Evolutionary conservation across 73 alveolate genomes (phyloP).

Genomic region (Tetrahymena borealis): DNA sequence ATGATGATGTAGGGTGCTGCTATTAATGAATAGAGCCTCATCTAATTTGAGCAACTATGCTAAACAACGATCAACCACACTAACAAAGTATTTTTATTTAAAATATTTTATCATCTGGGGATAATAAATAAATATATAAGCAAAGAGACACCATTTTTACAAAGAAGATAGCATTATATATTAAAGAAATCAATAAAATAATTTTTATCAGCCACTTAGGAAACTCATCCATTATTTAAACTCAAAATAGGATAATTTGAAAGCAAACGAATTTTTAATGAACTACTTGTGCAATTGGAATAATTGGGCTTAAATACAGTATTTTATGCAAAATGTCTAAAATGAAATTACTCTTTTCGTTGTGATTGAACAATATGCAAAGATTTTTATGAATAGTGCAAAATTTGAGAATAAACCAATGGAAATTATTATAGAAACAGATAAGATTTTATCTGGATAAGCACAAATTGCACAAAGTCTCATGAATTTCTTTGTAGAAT

Average conservation of each 20-base stretch:
- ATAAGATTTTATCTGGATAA: background rate
- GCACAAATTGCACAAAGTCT: background rate
- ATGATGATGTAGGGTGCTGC: background rate
- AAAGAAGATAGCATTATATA: too few relatives aligned
- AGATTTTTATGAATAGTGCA: background rate
- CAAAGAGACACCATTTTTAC: slow-evolving; percentile 1
- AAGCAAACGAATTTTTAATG: background rate
- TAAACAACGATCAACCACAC: background rate
- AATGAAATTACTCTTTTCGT: background rate
- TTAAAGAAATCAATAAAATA: too few relatives aligned
- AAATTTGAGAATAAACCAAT: background rate
- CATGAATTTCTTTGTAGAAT: background rate
- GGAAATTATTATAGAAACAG: background rate
- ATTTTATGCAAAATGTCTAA: background rate
- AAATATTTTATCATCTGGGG: background rate
- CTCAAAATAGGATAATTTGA: background rate
- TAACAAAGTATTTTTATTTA: background rate
- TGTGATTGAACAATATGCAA: background rate
- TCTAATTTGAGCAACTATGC: background rate
- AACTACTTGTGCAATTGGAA: background rate
- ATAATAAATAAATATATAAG: background rate
- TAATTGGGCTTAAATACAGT: background rate
- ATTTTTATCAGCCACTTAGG: too few relatives aligned
- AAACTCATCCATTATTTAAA: background rate
- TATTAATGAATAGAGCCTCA: background rate